Evolutionary conservation across 2,329 filamentous ascomycete species (phyloP).

Genomic region (Mycosphaerella sp.): DNA sequence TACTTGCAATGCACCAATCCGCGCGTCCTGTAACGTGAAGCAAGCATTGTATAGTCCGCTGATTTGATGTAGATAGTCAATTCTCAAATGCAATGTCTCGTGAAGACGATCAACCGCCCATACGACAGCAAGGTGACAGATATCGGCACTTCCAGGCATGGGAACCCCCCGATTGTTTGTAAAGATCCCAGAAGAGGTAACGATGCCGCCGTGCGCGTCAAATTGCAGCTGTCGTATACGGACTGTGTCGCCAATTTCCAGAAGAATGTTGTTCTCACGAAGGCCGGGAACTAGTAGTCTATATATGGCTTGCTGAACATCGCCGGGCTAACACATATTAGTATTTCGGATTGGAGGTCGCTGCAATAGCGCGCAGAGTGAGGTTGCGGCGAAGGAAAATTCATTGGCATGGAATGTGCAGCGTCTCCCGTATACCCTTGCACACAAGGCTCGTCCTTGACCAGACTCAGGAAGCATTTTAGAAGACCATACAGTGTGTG

Average conservation of each 20-base stretch:
- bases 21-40: constrained; percentile 19
- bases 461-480: too few relatives aligned
- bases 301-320: constrained; percentile 13
- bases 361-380: background rate
- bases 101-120: constrained; percentile 23
- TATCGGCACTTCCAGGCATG: constrained; percentile 5
- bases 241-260: constrained; percentile 25
- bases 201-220: constrained; percentile 8
- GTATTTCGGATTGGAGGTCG: background rate
- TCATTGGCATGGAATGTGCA: too few relatives aligned
- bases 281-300: constrained; percentile 22
- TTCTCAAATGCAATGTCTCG: constrained; percentile 18
- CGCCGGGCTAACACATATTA: constrained; percentile 3
- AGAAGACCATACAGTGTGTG: too few relatives aligned
- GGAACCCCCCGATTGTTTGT: background rate
- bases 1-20: constrained; percentile 13
- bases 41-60: constrained; percentile 21
- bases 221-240: constrained; percentile 22
- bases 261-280: constrained; percentile 18
- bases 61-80: constrained; percentile 14
- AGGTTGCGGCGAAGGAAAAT: background rate
- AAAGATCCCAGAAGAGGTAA: constrained; percentile 2
- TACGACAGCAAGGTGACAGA: constrained; percentile 20
- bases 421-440: too few relatives aligned
- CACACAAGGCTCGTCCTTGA: too few relatives aligned